Base-by-base conservation (phyloP, 139 green algal genomes). In the Micractinium conductrix region DNA sequence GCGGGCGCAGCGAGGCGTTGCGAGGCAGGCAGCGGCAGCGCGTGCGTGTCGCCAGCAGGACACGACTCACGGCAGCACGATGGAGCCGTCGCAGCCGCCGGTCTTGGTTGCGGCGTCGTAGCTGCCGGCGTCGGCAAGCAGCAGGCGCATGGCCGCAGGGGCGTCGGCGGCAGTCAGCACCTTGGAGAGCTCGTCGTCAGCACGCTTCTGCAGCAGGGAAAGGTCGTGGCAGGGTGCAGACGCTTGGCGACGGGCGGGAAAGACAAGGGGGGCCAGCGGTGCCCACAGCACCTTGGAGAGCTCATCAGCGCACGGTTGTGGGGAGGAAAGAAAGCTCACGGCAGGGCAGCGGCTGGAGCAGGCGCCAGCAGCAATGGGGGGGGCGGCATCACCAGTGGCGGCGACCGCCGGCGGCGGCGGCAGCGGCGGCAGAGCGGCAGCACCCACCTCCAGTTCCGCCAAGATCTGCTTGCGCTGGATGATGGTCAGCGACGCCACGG, bases 41-140 rank as follows among this genome's bases (percentile, higher is more conserved):
- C n/a, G n/a, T n/a, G n/a, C n/a, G n/a, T n/a, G n/a, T n/a, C n/a
- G n/a, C n/a, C n/a, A 4, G 4, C 60, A 33, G 58, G 58, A 33
- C 26, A 35, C 60, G 26, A 43, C 55, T 87, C 69, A 92, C 89
- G 87, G 84, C 28, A 92, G 76, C 4, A 94, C 74, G 42, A 97
- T 93, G 60, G 93, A 96, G 17, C 94, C 95, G 69, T 97, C 91
- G 19, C 94, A 65, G 42, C 95, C 95, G 53, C 95, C 95, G 0
- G 89, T 95, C 74, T 92, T 91, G 63, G 89, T 94, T 2, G 58
- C 86, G 3, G 84, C 48, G 78, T 98, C 93, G 79, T 93, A 97
- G 0, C 91, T 95, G 16, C 68, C 90, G 6, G 94, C 95, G 78
- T 98, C 94, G 55, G 92, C 78, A 10, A 98, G 68, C 53, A 96